Evolutionary conservation across 2,329 filamentous ascomycete genomes (phyloP).

Genomic region (Ceratocystis cubensis): DNA sequence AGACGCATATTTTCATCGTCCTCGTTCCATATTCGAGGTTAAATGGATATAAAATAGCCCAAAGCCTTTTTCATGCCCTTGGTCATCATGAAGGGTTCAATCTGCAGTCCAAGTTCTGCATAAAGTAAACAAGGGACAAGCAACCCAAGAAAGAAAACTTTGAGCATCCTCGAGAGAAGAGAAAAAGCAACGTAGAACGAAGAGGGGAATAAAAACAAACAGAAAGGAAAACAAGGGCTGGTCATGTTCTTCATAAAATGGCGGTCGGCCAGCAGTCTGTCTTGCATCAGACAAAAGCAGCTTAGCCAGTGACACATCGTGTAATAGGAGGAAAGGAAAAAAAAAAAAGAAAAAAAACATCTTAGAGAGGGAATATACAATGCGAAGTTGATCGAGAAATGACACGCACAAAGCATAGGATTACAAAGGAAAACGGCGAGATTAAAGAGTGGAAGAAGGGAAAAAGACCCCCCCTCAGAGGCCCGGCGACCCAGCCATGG

Average conservation of each 20-base stretch:
- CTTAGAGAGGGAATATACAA: not conserved
- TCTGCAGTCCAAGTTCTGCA: not conserved
- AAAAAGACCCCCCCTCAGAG: not conserved
- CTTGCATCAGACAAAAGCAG: not conserved
- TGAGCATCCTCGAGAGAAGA: not conserved
- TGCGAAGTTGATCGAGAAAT: not conserved
- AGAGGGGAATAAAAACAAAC: slow-evolving; percentile 13
- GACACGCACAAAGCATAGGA: not conserved
- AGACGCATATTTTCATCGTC: not conserved
- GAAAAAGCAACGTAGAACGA: not conserved
- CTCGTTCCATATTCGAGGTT: not conserved
- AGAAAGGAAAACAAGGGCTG: slow-evolving; percentile 20
- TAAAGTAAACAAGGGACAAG: not conserved
- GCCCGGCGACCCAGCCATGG: not conserved
- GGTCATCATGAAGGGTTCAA: no score
- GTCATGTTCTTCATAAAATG: slow-evolving; percentile 8
- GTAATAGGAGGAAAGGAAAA: not conserved
- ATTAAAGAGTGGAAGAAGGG: slow-evolving; percentile 1
- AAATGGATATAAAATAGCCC: not conserved
- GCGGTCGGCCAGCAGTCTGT: not conserved
- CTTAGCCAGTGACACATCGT: not conserved
- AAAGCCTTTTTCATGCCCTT: not conserved
- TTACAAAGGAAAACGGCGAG: not conserved
- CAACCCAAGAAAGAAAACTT: not conserved
- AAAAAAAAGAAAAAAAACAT: not conserved